Evolutionary conservation across 768 basidiomycete genomes (phyloP), one percentile per base, ranked within the genome.

Genomic region (Naganishia friedmannii): DNA sequence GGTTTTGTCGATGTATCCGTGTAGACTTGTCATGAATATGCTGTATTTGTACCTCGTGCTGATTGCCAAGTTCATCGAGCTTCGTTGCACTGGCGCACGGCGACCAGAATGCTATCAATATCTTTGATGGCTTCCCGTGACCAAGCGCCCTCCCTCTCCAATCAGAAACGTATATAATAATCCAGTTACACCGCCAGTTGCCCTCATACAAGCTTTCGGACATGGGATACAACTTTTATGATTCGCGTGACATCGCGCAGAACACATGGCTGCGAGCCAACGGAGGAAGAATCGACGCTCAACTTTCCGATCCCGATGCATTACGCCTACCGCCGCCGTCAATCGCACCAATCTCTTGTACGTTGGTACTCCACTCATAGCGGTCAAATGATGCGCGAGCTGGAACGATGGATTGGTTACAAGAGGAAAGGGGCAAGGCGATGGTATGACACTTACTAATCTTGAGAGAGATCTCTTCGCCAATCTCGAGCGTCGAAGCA

Each of bases 11-110:
- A 51, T 51, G 48, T 51, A 51, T 51, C 48, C 23, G 48, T 51
- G n/a, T 51, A 51, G 48, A 51, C n/a, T 51, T 51, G 48, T 51
- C 48, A 51, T 51, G 48, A 51, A n/a, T 51, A 51, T 51, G 48
- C 48, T 51, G 48, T 51, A 51, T 51, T 51, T 51, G 48, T 51
- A 51, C 48, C 48, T 26, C n/a, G 48, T 4, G 45, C 45, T 26
- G 7, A 1, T 26, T 51, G 19, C 6, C 48, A 51, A 51, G n/a
- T 51, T 12, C n/a, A n/a, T 51, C 48, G 12, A 12, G n/a, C 48
- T 17, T 8, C 15, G 45, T 21, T 46, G 45, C 17, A n/a, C n/a
- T n/a, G n/a, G n/a, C n/a, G n/a, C n/a, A n/a, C n/a, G n/a, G n/a
- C n/a, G n/a, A n/a, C n/a, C n/a, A n/a, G n/a, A n/a, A n/a, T n/a